phyloP scores from a whole-genome alignment of 805 yeast species.

The Ogataea pilisensis region DNA sequence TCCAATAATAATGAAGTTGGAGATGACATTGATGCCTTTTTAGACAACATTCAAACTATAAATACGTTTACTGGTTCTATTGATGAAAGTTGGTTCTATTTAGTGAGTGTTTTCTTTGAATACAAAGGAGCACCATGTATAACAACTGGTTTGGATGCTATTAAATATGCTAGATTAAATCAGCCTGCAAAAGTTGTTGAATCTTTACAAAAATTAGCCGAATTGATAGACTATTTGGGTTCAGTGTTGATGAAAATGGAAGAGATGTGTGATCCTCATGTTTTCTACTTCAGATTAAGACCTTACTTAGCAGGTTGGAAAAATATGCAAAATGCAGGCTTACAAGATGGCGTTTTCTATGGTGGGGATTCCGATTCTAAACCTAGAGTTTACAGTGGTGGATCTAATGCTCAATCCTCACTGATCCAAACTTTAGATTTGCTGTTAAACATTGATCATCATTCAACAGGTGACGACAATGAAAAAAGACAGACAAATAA shows the following conservation, averaged over 20 bases:
- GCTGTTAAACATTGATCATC: constrained; percentile 70
- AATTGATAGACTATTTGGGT: constrained; percentile 69
- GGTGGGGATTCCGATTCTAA: constrained; percentile 49
- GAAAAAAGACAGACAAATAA: constrained; percentile 7
- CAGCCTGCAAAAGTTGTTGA: constrained; percentile 38
- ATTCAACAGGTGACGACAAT: constrained; percentile 68
- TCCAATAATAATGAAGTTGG: no score
- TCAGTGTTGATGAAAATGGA: constrained; percentile 75
- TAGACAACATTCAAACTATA: constrained; percentile 71
- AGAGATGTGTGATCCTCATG: constrained; percentile 93
- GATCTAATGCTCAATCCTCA: constrained; percentile 92
- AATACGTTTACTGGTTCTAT: constrained; percentile 85
- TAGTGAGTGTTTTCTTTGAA: constrained; percentile 85
- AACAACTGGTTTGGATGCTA: constrained; percentile 62
- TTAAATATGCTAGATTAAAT: constrained; percentile 48
- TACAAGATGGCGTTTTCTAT: constrained; percentile 70
- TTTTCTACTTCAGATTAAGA: constrained; percentile 78
- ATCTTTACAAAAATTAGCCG: constrained; percentile 57
- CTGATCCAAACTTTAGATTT: constrained; percentile 84
- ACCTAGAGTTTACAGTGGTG: constrained; percentile 71
- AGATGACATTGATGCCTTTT: constrained; percentile 32
- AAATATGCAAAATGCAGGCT: constrained; percentile 83
- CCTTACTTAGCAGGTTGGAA: constrained; percentile 95
- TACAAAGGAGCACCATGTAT: constrained; percentile 72
- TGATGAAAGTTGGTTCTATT: constrained; percentile 92